Percentiles rank a stretch among this genome's conserved stretches.
Conservation (phyloP, 2,329 filamentous ascomycete genomes). For the Xylaria digitata region DNA sequence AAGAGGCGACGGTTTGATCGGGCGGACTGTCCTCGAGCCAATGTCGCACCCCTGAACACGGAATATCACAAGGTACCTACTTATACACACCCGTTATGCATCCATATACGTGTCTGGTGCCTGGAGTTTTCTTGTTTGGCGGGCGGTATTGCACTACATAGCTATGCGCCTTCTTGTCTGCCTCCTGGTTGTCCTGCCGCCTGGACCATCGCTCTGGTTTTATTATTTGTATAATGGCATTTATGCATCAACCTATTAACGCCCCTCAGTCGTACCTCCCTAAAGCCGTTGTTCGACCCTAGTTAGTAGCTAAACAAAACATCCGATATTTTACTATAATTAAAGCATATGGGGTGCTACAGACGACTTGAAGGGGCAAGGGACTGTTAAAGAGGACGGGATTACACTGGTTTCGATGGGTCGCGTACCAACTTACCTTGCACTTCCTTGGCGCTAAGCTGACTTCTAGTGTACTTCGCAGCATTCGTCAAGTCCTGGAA, state of each 20-base stretch:
- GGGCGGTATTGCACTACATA: slow-evolving; percentile 5
- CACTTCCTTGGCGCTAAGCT: slow-evolving; percentile 23
- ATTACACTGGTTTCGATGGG: slow-evolving; percentile 6
- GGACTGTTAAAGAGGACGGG: slow-evolving; percentile 10
- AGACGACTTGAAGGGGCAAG: slow-evolving; percentile 2
- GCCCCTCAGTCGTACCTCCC: neutral
- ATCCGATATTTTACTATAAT: neutral
- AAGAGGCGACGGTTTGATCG: slow-evolving; percentile 26
- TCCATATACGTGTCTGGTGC: slow-evolving; percentile 27
- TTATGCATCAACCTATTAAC: neutral
- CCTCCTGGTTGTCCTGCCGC: slow-evolving; percentile 15
- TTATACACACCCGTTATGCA: slow-evolving; percentile 11
- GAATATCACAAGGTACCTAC: neutral
- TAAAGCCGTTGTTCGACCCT: neutral
- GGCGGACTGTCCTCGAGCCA: slow-evolving; percentile 24
- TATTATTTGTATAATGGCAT: neutral
- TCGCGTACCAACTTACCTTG: slow-evolving; percentile 21
- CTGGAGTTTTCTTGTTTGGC: slow-evolving; percentile 12
- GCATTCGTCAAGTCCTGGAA: slow-evolving; percentile 13
- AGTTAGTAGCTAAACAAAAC: neutral
- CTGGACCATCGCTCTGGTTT: neutral
- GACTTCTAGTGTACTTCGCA: slow-evolving; percentile 11
- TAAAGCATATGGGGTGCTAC: neutral
- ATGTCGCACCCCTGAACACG: slow-evolving; percentile 10
- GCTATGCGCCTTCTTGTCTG: slow-evolving; percentile 30